Evolutionary conservation across 208 protist species (phyloP).

Genomic region (Leishmania braziliensis): DNA sequence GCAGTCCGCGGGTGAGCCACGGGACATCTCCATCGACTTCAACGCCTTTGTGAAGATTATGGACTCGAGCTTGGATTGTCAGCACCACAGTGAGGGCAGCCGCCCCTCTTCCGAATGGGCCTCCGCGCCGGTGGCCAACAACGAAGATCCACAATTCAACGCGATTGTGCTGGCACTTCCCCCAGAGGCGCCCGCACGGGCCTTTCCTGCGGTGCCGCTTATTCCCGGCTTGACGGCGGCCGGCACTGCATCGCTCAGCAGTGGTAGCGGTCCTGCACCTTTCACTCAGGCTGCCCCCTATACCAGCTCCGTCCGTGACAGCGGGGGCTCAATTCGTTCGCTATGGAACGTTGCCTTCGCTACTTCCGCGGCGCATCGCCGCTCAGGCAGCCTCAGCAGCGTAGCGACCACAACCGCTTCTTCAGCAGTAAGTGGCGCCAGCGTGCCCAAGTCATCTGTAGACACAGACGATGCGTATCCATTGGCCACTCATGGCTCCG

Average conservation of each 20-base stretch:
- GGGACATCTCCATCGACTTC: constrained; percentile 15
- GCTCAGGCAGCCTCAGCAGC: not conserved
- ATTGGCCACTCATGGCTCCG: constrained; percentile 11
- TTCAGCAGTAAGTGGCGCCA: constrained; percentile 3
- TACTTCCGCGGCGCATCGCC: constrained; percentile 2
- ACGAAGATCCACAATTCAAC: not conserved
- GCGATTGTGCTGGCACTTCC: constrained; percentile 3
- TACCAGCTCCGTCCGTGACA: not conserved
- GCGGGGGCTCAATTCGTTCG: not conserved
- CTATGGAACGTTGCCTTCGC: not conserved
- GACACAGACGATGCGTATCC: constrained; percentile 31
- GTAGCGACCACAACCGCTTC: not conserved
- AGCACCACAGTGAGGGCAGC: not conserved
- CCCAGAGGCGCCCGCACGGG: not conserved
- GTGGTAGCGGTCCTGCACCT: constrained; percentile 7
- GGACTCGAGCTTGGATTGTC: constrained; percentile 10
- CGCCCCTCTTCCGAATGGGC: not conserved
- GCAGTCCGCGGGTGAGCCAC: not conserved
- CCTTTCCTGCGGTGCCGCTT: not conserved
- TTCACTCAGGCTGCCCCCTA: not conserved
- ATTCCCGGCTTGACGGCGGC: not conserved
- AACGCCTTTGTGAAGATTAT: constrained; percentile 21
- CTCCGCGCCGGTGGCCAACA: not conserved
- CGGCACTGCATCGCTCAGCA: constrained; percentile 2
- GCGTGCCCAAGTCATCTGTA: not conserved